Evolutionary conservation across 352 stramenopile genomes (phyloP).

Genomic region (Globisporangium lucens): DNA sequence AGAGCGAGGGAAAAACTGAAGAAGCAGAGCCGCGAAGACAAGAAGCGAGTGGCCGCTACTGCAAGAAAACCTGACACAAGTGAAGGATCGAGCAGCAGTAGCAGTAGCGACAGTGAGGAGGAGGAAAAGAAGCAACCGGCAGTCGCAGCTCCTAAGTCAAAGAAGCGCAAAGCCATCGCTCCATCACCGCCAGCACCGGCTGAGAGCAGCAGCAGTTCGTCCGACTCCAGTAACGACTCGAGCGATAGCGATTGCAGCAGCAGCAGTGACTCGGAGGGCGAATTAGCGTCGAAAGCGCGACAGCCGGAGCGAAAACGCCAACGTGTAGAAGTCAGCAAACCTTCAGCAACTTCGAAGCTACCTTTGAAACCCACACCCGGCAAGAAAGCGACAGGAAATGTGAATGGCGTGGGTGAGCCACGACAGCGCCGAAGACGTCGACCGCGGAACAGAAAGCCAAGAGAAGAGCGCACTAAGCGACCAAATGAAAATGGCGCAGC

Average conservation of each 20-base stretch:
- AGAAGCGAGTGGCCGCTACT: slow-evolving; percentile 2
- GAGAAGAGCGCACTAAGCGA: not conserved
- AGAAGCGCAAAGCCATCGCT: slow-evolving; percentile 11
- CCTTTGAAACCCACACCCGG: not conserved
- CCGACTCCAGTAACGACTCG: slow-evolving; percentile 17
- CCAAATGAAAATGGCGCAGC: not conserved
- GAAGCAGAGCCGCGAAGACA: slow-evolving; percentile 6
- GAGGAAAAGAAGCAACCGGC: not conserved
- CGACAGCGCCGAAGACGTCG: slow-evolving; percentile 18
- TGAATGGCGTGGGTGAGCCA: not conserved
- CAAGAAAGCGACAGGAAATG: slow-evolving; percentile 10
- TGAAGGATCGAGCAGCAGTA: not conserved
- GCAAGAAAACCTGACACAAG: slow-evolving; percentile 9
- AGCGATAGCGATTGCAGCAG: slow-evolving; percentile 22
- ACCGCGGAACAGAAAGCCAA: slow-evolving; percentile 8
- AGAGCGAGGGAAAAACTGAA: slow-evolving; percentile 16
- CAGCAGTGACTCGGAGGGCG: slow-evolving; percentile 22
- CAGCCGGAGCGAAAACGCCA: slow-evolving; percentile 17
- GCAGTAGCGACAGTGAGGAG: slow-evolving; percentile 1
- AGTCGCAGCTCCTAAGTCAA: not conserved
- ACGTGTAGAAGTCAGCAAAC: slow-evolving; percentile 11
- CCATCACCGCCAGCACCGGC: not conserved
- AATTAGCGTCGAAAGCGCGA: slow-evolving; percentile 1
- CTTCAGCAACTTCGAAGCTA: not conserved
- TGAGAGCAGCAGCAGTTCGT: slow-evolving; percentile 13